A percentile compares a stretch with the other conserved stretches of the same genome.
Conservation (phyloP, 192 early-diverging fungal species). For the Globomyces pollinis-pini region DNA sequence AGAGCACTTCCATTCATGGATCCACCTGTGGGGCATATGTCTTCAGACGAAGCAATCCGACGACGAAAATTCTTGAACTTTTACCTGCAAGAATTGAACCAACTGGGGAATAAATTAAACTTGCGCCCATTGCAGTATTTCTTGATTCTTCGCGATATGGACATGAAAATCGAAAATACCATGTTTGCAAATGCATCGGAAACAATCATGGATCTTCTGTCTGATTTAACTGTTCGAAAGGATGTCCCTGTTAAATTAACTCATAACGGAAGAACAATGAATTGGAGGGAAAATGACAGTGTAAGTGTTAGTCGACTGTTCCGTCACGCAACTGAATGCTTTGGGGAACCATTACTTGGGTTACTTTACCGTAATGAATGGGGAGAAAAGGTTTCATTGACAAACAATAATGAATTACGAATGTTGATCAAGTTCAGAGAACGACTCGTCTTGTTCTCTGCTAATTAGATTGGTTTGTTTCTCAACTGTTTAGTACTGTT, state of each 20-base stretch:
- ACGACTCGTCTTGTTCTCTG: neutral
- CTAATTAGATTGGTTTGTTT: no score
- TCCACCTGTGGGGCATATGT: neutral
- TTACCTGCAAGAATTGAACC: constrained; percentile 1
- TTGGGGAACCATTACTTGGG: neutral
- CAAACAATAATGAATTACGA: neutral
- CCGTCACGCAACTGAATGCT: neutral
- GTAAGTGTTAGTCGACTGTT: neutral
- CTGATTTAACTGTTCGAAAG: neutral
- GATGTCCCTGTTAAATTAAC: neutral
- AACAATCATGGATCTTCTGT: constrained; percentile 2
- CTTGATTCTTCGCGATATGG: neutral
- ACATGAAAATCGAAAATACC: neutral
- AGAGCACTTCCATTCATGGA: constrained; percentile 9
- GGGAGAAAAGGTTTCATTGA: neutral
- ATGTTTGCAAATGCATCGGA: neutral
- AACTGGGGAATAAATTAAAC: neutral
- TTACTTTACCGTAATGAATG: neutral
- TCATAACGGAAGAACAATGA: neutral
- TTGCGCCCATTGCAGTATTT: neutral
- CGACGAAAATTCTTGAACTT: neutral
- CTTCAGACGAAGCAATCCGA: neutral
- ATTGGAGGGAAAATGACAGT: neutral
- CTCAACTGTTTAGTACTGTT: no score
- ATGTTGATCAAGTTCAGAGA: neutral